phyloP scores from a whole-genome alignment of 2,329 filamentous ascomycete species.

The Clonostachys chloroleuca region DNA sequence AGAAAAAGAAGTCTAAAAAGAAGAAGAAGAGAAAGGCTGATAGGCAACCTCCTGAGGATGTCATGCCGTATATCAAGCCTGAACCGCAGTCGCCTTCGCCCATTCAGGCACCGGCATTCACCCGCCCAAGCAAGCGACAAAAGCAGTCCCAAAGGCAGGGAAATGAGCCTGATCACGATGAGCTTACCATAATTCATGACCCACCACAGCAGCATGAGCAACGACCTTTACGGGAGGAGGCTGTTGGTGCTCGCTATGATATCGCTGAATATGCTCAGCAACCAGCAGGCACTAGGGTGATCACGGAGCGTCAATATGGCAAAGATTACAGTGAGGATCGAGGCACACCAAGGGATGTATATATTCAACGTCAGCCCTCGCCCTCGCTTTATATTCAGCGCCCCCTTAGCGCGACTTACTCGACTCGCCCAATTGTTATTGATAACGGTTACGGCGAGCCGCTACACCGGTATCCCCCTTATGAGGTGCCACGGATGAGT shows the following conservation, averaged over 20 bases:
- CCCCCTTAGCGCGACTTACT: slow-evolving; percentile 26
- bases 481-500: slow-evolving; percentile 37
- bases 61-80: slow-evolving; percentile 54
- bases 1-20: slow-evolving; percentile 41
- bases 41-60: slow-evolving; percentile 40
- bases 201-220: slow-evolving; percentile 25
- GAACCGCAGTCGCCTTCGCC: slow-evolving; percentile 63
- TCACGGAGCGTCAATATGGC: slow-evolving; percentile 20
- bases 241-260: slow-evolving; percentile 26
- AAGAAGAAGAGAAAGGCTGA: slow-evolving; percentile 52
- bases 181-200: slow-evolving; percentile 27
- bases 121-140: slow-evolving; percentile 53
- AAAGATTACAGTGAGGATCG: slow-evolving; percentile 24
- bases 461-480: slow-evolving; percentile 33
- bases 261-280: slow-evolving; percentile 13
- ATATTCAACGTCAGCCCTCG: slow-evolving; percentile 28
- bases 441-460: slow-evolving; percentile 34
- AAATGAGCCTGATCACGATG: slow-evolving; percentile 18
- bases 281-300: slow-evolving; percentile 12
- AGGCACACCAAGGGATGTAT: slow-evolving; percentile 17
- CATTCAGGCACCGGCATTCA: slow-evolving; percentile 43
- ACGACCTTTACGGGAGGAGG: slow-evolving; percentile 18
- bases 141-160: slow-evolving; percentile 38
- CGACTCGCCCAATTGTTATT: slow-evolving; percentile 29
- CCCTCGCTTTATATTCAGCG: slow-evolving; percentile 29